phyloP scores from a whole-genome alignment of 495 filamentous ascomycete genomes.

The Xylaria intraflava region DNA sequence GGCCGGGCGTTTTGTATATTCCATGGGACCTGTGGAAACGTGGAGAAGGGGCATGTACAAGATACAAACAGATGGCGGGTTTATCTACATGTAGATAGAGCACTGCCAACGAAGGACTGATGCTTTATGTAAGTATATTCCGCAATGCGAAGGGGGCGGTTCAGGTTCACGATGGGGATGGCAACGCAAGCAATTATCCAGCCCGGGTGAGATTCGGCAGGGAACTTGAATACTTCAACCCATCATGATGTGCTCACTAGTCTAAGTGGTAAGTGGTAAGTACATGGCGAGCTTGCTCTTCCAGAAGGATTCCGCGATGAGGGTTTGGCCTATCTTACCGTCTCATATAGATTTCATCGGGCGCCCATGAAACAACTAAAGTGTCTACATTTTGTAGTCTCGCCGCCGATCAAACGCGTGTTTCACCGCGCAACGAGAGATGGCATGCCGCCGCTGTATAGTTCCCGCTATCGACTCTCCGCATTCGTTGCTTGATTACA shows the following conservation, averaged over 20 bases:
- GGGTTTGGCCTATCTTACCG: neutral
- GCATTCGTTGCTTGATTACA: neutral
- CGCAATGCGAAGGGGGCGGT: too few relatives aligned
- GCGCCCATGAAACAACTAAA: neutral
- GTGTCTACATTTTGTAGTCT: neutral
- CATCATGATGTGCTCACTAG: too few relatives aligned
- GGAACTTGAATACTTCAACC: too few relatives aligned
- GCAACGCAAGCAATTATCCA: too few relatives aligned
- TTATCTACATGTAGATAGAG: too few relatives aligned
- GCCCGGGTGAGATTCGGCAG: too few relatives aligned
- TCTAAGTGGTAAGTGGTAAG: too few relatives aligned
- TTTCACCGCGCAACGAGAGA: slow-evolving; percentile 17
- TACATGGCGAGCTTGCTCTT: neutral
- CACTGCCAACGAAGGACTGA: neutral
- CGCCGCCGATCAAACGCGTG: slow-evolving; percentile 23
- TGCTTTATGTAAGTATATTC: neutral
- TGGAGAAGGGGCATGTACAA: neutral
- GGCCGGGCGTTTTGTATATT: neutral
- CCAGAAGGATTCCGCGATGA: neutral
- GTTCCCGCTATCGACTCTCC: neutral
- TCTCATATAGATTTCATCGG: neutral
- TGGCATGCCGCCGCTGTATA: neutral
- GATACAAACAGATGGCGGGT: neutral
- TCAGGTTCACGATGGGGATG: too few relatives aligned
- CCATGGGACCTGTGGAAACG: neutral